A percentile compares a stretch with the other conserved stretches of the same genome.
Conservation (phyloP, 257 asterid species). For the Nicotiana paniculata region DNA sequence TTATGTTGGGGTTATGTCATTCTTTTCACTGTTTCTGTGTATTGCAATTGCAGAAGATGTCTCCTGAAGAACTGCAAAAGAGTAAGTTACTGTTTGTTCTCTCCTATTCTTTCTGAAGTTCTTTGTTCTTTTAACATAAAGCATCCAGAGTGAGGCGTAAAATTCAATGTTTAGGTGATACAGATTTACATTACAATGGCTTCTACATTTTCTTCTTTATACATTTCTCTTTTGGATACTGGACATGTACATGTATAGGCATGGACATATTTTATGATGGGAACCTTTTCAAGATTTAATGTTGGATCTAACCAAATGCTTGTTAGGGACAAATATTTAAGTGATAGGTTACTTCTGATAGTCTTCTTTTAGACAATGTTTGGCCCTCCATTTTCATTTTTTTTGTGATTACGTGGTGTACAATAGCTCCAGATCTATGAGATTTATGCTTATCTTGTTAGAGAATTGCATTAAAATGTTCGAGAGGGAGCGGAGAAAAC, state of each 20-base stretch:
- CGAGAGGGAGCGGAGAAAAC: not conserved
- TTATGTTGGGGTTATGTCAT: not conserved
- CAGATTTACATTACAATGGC: not conserved
- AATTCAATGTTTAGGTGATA: not conserved
- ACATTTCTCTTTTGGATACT: not conserved
- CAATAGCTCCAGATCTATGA: not conserved
- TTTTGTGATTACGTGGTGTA: not conserved
- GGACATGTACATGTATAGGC: not conserved
- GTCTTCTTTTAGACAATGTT: not conserved
- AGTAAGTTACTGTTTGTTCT: constrained; percentile 30
- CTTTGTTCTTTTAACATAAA: not conserved
- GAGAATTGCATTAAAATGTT: not conserved
- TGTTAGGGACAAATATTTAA: not conserved
- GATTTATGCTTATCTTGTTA: not conserved
- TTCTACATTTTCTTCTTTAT: not conserved
- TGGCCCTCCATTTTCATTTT: not conserved
- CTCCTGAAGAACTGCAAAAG: constrained; percentile 70
- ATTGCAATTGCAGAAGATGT: constrained; percentile 55
- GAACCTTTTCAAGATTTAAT: not conserved
- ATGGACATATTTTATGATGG: not conserved
- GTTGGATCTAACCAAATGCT: not conserved
- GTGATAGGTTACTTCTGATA: not conserved
- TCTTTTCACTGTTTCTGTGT: not conserved
- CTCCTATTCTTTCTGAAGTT: not conserved
- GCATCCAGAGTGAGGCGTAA: not conserved